Evolutionary conservation across 768 basidiomycete species (phyloP), one percentile per base, ranked within the genome.

Genomic region (Boletus pseudo-olivaceus): DNA sequence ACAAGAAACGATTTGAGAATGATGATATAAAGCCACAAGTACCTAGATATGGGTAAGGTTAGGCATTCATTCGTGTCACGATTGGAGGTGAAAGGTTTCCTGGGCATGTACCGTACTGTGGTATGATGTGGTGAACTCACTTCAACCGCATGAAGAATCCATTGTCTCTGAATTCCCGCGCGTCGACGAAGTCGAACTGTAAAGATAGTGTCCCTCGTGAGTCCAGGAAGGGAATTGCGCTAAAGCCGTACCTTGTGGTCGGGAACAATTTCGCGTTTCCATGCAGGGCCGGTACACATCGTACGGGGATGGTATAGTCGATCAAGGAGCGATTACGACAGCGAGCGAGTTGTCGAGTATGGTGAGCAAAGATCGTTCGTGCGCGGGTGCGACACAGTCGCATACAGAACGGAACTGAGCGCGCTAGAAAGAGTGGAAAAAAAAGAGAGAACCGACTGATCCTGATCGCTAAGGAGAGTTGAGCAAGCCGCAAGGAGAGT

Each of bases 131-230:
- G 29, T 14, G 7, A 8, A 65, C 81, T 62, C 67, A 95, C 93
- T 90, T 93, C 63, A 91, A 70, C 37, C 94, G 89, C 79, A 93
- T 93, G 54, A 82, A 74, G 72, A 87, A 90, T 55, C 89, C 82
- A 73, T 88, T 88, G 75, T 93, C 87, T 54, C 84, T 87, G 74
- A 94, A 99, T 66, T 98, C 96, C 52, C 84, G 82, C 20, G 89
- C 88, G 72, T 98, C 93, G 66, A 99, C 81, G 66, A 98, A 98
- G 78, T 98, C 96, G 65, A 98, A 98, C 97, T 98, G 58, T 19
- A 33, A 49, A 44, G 38, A 41, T 52, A 20, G 19, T 14, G 19
- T 49, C 58, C 41, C n/a, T 55, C 11, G 11, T 32, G 32, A 40
- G 37, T 17, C 49, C 19, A 49, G 11, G 47, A 12, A 33, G 14